Percentiles rank a stretch among this genome's conserved stretches.
phyloP scores from a whole-genome alignment of 169 alveolate genomes.

The Cryptosporidium ryanae region DNA sequence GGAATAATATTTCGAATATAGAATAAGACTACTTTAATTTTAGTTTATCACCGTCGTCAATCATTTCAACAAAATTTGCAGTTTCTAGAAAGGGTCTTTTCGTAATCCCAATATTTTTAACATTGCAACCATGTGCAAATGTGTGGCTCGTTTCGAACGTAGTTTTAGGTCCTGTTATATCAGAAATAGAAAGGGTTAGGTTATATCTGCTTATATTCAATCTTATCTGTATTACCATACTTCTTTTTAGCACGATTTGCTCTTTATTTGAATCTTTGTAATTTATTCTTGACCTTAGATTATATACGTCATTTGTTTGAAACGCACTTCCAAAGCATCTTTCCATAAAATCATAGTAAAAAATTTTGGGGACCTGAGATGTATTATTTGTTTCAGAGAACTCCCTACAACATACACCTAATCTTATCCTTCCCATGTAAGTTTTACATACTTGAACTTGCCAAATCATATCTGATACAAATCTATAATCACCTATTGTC shows the following conservation, averaged over 20 bases:
- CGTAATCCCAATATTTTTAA: conserved; percentile 45
- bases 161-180: conserved; percentile 44
- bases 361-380: conserved; percentile 66
- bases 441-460: conserved; percentile 69
- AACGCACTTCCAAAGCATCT: conserved; percentile 70
- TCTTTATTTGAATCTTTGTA: conserved; percentile 40
- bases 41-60: conserved; percentile 73
- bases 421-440: conserved; percentile 70
- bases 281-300: conserved; percentile 60
- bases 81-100: conserved; percentile 69
- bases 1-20: not conserved
- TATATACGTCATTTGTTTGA: conserved; percentile 65
- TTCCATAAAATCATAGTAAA: conserved; percentile 70
- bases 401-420: conserved; percentile 71
- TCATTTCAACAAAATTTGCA: conserved; percentile 73
- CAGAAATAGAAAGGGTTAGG: conserved; percentile 34
- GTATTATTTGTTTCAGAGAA: conserved; percentile 64
- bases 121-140: conserved; percentile 60
- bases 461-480: conserved; percentile 75
- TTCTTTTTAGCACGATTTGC: conserved; percentile 20
- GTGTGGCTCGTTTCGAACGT: conserved; percentile 50
- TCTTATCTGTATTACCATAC: conserved; percentile 61
- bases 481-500: conserved; percentile 71
- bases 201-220: conserved; percentile 69
- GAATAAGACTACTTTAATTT: conserved; percentile 34